phyloP scores from a whole-genome alignment of 306 rosid species.

The Cucurbita maxima region DNA sequence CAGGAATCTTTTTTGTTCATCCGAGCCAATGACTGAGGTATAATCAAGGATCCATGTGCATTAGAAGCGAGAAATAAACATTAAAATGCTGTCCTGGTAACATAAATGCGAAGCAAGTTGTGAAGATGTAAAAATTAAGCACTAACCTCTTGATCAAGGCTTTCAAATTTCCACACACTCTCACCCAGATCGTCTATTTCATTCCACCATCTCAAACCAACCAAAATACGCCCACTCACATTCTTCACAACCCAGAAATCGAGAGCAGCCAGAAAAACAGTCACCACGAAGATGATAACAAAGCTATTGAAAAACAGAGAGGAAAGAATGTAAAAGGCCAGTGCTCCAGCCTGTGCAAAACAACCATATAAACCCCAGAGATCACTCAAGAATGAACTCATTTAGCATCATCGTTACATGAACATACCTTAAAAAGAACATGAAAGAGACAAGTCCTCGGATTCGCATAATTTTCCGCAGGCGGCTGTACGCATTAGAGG shows the following conservation, averaged over 20 bases:
- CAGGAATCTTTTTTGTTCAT: constrained; percentile 97
- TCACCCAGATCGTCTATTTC: constrained; percentile 93
- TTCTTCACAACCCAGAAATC: constrained; percentile 99
- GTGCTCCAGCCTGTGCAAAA: constrained; percentile 56
- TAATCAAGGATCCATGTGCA: constrained; percentile 10
- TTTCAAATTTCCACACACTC: constrained; percentile 95
- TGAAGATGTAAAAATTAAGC: neutral
- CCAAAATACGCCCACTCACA: constrained; percentile 92
- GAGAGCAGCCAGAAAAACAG: constrained; percentile 90
- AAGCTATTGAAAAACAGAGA: constrained; percentile 70
- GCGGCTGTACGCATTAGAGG: constrained; percentile 35
- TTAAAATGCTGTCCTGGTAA: neutral
- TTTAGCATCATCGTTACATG: neutral
- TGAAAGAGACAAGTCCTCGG: constrained; percentile 94
- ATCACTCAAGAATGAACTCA: neutral
- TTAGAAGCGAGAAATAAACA: constrained; percentile 5
- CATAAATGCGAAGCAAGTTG: constrained; percentile 1
- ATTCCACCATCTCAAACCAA: constrained; percentile 99
- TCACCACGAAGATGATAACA: constrained; percentile 94
- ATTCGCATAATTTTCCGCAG: constrained; percentile 84
- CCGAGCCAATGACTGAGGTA: constrained; percentile 61
- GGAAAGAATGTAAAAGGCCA: constrained; percentile 93
- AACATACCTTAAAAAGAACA: constrained; percentile 75
- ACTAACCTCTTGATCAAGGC: constrained; percentile 90
- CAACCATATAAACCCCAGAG: neutral